Conservation (phyloP, 164 flowering plant species). For the Annona squamosa region DNA sequence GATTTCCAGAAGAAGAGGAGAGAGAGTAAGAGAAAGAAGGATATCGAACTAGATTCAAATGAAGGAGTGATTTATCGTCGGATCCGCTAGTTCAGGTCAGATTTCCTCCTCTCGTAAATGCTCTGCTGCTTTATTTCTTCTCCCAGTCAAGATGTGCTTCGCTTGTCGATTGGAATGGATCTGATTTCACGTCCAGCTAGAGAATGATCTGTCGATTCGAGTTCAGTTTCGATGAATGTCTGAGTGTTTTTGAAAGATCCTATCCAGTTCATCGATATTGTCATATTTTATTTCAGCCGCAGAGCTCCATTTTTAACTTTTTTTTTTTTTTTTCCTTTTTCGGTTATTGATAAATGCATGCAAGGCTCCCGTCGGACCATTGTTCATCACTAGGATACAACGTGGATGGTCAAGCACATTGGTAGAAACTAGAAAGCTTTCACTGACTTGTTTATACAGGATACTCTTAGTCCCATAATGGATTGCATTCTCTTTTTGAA, state of each 20-base stretch:
- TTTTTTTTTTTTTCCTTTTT: too few relatives aligned
- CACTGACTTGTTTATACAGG: too few relatives aligned
- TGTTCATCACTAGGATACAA: too few relatives aligned
- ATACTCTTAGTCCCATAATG: too few relatives aligned
- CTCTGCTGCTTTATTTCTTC: neutral
- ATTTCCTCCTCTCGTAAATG: neutral
- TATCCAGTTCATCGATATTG: neutral
- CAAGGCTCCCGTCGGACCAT: too few relatives aligned
- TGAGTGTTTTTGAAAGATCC: neutral
- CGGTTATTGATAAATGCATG: too few relatives aligned
- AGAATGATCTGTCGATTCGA: neutral
- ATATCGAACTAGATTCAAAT: neutral
- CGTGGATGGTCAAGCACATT: too few relatives aligned
- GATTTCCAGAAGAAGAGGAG: neutral
- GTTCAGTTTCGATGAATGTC: neutral
- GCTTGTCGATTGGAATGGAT: neutral
- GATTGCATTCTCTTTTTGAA: too few relatives aligned
- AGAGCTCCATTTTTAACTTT: neutral
- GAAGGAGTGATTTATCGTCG: neutral
- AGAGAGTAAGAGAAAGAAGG: neutral
- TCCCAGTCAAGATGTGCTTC: neutral
- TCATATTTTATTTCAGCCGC: neutral
- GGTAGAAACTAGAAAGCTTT: too few relatives aligned
- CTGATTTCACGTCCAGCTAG: neutral
- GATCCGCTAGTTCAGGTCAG: neutral